phyloP scores from a whole-genome alignment of 768 basidiomycete genomes.

The Trametes cinnabarina region DNA sequence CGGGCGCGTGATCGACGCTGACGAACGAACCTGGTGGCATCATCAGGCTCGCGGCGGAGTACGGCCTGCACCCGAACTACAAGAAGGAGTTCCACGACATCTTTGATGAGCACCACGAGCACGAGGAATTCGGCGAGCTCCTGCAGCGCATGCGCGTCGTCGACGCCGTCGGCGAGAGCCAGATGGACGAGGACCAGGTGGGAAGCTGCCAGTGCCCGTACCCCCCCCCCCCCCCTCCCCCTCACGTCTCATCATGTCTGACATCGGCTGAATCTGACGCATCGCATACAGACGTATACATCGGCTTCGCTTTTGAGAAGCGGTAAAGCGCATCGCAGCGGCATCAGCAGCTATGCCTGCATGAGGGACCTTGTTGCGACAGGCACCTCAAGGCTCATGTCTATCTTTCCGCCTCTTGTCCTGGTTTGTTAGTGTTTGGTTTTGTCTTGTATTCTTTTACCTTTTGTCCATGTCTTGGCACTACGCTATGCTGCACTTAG shows the following conservation, averaged over 20 bases:
- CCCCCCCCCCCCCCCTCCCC: neutral
- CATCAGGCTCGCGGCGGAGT: conserved; percentile 77
- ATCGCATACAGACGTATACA: conserved; percentile 73
- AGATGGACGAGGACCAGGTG: conserved; percentile 96
- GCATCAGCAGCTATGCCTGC: no score
- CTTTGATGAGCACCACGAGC: conserved; percentile 75
- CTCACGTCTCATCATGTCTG: neutral
- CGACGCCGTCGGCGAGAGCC: conserved; percentile 77
- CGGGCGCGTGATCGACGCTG: neutral
- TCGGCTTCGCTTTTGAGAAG: conserved; percentile 91
- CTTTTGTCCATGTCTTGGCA: neutral
- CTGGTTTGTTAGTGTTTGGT: neutral
- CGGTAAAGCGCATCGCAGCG: no score
- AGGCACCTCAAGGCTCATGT: neutral
- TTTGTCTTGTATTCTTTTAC: neutral
- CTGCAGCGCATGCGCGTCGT: conserved; percentile 91
- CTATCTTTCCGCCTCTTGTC: neutral
- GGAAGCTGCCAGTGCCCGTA: conserved; percentile 95
- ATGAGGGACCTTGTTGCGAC: no score
- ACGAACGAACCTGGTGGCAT: neutral
- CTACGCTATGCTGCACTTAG: neutral
- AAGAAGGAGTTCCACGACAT: conserved; percentile 90
- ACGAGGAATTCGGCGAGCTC: conserved; percentile 78
- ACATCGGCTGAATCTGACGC: neutral
- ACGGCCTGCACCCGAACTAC: conserved; percentile 70